phyloP scores from a whole-genome alignment of 805 yeast species.

The Candida dajiaensis region DNA sequence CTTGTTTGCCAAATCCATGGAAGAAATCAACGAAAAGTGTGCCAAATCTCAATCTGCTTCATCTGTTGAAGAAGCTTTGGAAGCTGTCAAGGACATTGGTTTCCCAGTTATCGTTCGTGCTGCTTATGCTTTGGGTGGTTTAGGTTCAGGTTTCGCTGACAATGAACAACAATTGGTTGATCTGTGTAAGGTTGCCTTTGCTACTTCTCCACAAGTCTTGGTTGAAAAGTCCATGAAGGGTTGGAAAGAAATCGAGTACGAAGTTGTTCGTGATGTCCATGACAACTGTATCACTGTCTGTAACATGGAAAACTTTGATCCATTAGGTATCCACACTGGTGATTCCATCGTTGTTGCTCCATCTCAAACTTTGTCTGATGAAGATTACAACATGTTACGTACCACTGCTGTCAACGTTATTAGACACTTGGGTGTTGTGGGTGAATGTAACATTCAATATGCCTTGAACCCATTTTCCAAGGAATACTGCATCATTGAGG shows the following conservation, averaged over 20 bases:
- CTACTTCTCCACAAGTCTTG: slow-evolving; percentile 92
- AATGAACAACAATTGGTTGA: slow-evolving; percentile 77
- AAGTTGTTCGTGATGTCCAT: slow-evolving; percentile 95
- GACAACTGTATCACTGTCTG: slow-evolving; percentile 98
- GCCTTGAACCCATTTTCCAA: slow-evolving; percentile 90
- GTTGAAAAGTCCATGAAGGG: slow-evolving; percentile 98
- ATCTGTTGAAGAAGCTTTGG: slow-evolving; percentile 72
- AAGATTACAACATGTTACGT: slow-evolving; percentile 95
- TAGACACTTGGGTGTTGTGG: slow-evolving; percentile 96
- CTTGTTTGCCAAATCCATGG: slow-evolving; percentile 90
- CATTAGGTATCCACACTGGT: slow-evolving; percentile 98
- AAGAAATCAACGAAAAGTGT: slow-evolving; percentile 90
- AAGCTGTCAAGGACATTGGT: slow-evolving; percentile 80
- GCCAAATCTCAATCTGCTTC: slow-evolving; percentile 89
- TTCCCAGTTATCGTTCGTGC: slow-evolving; percentile 97
- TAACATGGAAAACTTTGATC: slow-evolving; percentile 99
- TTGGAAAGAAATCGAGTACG: slow-evolving; percentile 98
- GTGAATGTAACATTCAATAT: slow-evolving; percentile 98
- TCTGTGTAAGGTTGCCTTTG: slow-evolving; percentile 86
- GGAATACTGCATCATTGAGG: slow-evolving; percentile 96
- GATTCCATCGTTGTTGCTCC: slow-evolving; percentile 99
- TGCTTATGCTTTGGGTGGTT: slow-evolving; percentile 95
- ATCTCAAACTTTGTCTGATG: slow-evolving; percentile 93
- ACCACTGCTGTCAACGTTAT: slow-evolving; percentile 96
- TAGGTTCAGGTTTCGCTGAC: slow-evolving; percentile 96